These are phyloP conservation scores for Rhododendron vialii DNA, from an alignment of 148 eudicot genomes.

Conservation along the genomic window DNA sequence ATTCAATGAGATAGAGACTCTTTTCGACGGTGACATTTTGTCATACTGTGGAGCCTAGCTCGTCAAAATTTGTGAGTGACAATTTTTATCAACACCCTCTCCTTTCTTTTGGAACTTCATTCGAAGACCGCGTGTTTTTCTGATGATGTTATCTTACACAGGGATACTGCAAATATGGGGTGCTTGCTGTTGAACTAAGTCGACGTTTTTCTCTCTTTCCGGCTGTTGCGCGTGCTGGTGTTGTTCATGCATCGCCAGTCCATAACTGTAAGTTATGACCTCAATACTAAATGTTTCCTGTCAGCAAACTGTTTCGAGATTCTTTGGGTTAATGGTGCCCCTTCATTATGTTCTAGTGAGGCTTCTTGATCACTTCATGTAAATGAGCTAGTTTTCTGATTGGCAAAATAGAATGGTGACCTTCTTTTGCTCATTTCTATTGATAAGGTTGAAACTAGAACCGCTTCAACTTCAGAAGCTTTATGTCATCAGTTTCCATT, in stretches of 20 bases:
- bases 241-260: neutral
- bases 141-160: neutral
- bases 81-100: neutral
- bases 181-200: neutral
- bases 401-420: neutral
- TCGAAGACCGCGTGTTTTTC: neutral
- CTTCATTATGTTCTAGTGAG: neutral
- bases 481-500: neutral
- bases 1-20: slow-evolving; percentile 25
- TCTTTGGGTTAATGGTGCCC: neutral
- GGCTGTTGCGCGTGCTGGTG: neutral
- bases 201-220: neutral
- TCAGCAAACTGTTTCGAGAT: neutral
- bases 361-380: neutral
- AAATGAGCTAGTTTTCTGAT: neutral
- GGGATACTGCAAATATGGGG: neutral
- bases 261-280: slow-evolving; percentile 11
- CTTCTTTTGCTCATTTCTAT: neutral
- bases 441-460: neutral
- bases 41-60: slow-evolving; percentile 57
- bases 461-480: neutral
- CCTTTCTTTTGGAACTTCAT: neutral
- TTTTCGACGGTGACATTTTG: slow-evolving; percentile 47
- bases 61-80: slow-evolving; percentile 18
- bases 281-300: neutral